Evolutionary conservation across 2,329 filamentous ascomycete species (phyloP).

Genomic region (Pseudogymnoascus sp.): DNA sequence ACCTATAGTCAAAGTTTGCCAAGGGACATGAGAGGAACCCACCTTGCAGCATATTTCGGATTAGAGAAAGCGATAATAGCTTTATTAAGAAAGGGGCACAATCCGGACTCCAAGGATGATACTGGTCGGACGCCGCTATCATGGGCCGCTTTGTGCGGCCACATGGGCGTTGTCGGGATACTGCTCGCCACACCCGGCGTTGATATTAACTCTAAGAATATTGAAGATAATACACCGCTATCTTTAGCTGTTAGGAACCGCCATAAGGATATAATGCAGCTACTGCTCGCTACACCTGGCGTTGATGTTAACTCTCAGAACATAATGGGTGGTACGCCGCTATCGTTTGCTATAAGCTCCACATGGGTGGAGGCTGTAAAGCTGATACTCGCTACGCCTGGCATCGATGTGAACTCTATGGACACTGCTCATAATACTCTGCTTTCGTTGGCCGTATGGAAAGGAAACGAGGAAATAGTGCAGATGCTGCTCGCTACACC

Average conservation of each 20-base stretch:
- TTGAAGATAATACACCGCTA: slow-evolving; percentile 25
- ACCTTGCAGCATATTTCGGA: slow-evolving; percentile 25
- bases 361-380: slow-evolving; percentile 2
- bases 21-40: slow-evolving; percentile 18
- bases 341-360: neutral
- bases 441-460: neutral
- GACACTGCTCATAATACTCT: neutral
- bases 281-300: neutral
- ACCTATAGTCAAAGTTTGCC: slow-evolving; percentile 13
- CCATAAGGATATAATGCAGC: slow-evolving; percentile 25
- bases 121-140: slow-evolving; percentile 25
- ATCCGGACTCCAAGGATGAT: slow-evolving; percentile 18
- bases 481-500: slow-evolving; percentile 9
- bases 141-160: slow-evolving; percentile 16
- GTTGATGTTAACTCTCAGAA: neutral
- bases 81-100: slow-evolving; percentile 11
- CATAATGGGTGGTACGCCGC: neutral
- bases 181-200: slow-evolving; percentile 10
- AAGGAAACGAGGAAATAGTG: neutral
- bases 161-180: slow-evolving; percentile 1
- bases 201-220: slow-evolving; percentile 7
- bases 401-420: neutral
- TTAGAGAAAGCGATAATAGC: slow-evolving; percentile 9
- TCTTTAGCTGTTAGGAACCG: slow-evolving; percentile 21
- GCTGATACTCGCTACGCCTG: slow-evolving; percentile 4